Conservation (phyloP, 1,284 basidiomycete genomes). For the Coniophora puteana region DNA sequence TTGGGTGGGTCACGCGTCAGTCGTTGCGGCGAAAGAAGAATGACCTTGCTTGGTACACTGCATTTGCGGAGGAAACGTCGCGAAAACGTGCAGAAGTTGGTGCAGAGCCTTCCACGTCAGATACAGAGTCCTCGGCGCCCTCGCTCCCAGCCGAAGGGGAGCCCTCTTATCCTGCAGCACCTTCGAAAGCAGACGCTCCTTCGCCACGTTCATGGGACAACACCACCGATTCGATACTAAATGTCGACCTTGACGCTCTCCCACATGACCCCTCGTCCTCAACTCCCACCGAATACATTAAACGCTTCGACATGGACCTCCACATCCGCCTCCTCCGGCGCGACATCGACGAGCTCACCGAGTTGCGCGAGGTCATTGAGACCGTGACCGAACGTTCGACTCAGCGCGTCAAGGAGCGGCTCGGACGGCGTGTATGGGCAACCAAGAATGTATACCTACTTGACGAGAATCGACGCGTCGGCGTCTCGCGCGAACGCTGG, state of each 20-base stretch:
- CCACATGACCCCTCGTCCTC: conserved; percentile 4
- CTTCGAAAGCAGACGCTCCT: not conserved
- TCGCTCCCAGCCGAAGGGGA: conserved; percentile 20
- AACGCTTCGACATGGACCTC: conserved; percentile 47
- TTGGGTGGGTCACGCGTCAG: conserved; percentile 39
- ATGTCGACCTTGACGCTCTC: conserved; percentile 28
- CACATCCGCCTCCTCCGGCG: conserved; percentile 54
- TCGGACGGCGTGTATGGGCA: conserved; percentile 68
- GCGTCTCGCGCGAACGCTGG: conserved; percentile 34
- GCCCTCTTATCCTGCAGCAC: conserved; percentile 11
- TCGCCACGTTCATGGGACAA: conserved; percentile 22
- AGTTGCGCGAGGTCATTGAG: conserved; percentile 38
- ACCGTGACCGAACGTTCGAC: conserved; percentile 44
- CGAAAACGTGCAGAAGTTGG: conserved; percentile 15
- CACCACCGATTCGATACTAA: conserved; percentile 30
- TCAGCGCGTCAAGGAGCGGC: conserved; percentile 60
- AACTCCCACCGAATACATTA: conserved; percentile 21
- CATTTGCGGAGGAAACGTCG: conserved; percentile 19
- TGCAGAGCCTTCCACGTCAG: not conserved
- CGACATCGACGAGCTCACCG: conserved; percentile 46
- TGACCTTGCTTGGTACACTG: conserved; percentile 41
- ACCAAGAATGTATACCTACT: conserved; percentile 52
- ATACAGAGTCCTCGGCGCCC: not conserved
- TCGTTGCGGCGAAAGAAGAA: conserved; percentile 42
- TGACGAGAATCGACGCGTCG: conserved; percentile 23